These are phyloP conservation scores for Ophiocordyceps sinensis DNA, from an alignment of 2,329 filamentous ascomycete species.

Conservation along the genomic window DNA sequence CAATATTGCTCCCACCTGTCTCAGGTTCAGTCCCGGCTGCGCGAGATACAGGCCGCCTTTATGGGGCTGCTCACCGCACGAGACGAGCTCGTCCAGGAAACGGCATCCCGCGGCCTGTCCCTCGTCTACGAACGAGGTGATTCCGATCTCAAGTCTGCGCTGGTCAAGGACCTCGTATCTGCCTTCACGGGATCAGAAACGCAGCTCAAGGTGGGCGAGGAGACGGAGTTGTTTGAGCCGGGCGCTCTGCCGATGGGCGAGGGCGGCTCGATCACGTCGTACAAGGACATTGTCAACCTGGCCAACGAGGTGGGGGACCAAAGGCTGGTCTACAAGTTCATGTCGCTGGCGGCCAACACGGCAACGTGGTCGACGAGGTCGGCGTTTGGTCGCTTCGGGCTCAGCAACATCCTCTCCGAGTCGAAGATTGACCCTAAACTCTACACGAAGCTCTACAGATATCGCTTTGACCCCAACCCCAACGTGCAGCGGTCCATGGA, in stretches of 20 bases:
- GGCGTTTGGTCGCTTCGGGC: conserved; percentile 84
- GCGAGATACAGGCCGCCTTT: conserved; percentile 74
- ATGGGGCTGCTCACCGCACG: conserved; percentile 75
- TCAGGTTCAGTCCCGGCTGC: conserved; percentile 58
- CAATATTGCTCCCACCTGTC: conserved; percentile 75
- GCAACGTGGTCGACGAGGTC: conserved; percentile 96
- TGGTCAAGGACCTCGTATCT: conserved; percentile 76
- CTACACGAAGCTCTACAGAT: conserved; percentile 88
- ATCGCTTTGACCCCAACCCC: conserved; percentile 85
- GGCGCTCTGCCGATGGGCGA: conserved; percentile 83
- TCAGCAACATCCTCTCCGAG: conserved; percentile 83
- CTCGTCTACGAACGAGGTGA: conserved; percentile 91
- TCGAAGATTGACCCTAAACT: conserved; percentile 82
- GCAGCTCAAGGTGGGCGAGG: conserved; percentile 68
- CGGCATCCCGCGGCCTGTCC: conserved; percentile 78
- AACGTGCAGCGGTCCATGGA: conserved; percentile 95
- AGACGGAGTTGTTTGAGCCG: conserved; percentile 87
- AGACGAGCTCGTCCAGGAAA: conserved; percentile 92
- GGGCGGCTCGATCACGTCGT: conserved; percentile 79
- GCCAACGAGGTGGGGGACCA: conserved; percentile 96
- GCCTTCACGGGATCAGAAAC: conserved; percentile 71
- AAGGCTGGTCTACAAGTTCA: conserved; percentile 94
- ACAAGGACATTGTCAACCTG: conserved; percentile 91
- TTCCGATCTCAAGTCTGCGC: conserved; percentile 59
- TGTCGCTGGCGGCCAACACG: conserved; percentile 91